Conservation (phyloP, 768 basidiomycete genomes). For the Mycena galopus region DNA sequence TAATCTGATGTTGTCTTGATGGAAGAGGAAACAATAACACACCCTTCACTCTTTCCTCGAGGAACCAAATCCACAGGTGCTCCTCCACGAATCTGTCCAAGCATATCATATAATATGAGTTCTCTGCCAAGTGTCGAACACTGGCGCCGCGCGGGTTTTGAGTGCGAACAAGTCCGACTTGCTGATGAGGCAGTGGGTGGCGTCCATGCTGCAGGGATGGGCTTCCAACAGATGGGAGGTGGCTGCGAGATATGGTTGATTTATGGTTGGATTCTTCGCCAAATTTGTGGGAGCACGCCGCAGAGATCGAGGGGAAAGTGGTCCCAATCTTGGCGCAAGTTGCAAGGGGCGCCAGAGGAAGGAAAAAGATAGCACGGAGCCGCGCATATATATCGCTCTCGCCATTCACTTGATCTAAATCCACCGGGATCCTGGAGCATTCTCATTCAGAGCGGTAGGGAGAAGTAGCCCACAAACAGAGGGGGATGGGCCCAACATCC, state of each 20-base stretch:
- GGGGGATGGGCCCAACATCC: no score
- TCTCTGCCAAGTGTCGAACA: not conserved
- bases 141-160: not conserved
- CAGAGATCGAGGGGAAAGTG: not conserved
- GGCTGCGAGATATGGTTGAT: not conserved
- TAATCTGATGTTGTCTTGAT: not conserved
- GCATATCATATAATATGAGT: not conserved
- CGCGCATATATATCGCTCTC: no score
- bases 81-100: not conserved
- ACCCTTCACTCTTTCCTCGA: constrained; percentile 2
- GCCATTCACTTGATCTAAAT: no score
- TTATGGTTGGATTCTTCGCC: not conserved
- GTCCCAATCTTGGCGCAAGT: no score
- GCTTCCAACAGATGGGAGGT: not conserved
- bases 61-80: no score
- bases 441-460: no score
- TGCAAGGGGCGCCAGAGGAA: no score
- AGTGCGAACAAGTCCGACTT: not conserved
- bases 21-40: not conserved
- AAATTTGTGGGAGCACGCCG: not conserved
- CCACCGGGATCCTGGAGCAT: no score
- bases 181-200: not conserved
- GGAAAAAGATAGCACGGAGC: no score
- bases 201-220: not conserved
- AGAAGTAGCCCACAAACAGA: no score